Evolutionary conservation across 306 rosid genomes (phyloP).

Genomic region (Casuarina equisetifolia): DNA sequence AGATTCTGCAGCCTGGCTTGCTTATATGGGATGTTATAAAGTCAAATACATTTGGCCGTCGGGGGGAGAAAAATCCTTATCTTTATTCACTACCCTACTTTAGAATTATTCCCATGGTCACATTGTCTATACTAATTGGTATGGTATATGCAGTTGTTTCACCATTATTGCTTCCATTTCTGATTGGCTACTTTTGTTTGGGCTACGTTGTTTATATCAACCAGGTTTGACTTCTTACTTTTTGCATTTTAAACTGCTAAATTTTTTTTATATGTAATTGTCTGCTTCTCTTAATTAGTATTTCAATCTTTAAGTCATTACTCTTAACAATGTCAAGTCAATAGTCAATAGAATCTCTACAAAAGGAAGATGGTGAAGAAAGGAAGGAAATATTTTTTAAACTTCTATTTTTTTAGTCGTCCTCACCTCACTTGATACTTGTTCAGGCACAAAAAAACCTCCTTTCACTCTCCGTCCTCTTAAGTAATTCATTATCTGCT

Average conservation of each 20-base stretch:
- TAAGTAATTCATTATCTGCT: not conserved
- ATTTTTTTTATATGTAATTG: not conserved
- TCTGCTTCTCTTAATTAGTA: not conserved
- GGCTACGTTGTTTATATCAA: conserved; percentile 79
- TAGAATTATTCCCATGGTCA: conserved; percentile 69
- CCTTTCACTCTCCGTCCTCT: not conserved
- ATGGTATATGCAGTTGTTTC: conserved; percentile 82
- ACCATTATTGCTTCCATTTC: conserved; percentile 81
- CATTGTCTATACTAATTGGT: conserved; percentile 76
- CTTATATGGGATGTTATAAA: conserved; percentile 60
- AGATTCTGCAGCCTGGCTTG: conserved; percentile 83
- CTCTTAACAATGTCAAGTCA: not conserved
- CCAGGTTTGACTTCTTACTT: conserved; percentile 34
- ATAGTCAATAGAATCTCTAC: not conserved
- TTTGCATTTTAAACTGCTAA: conserved; percentile 32
- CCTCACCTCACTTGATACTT: not conserved
- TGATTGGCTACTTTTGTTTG: conserved; percentile 78
- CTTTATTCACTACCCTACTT: conserved; percentile 75
- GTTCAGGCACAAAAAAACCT: not conserved
- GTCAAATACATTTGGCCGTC: conserved; percentile 39
- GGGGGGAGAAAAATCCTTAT: conserved; percentile 52
- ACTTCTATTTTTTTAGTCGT: not conserved
- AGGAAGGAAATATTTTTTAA: not conserved
- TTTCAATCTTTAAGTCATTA: not conserved
- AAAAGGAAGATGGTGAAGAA: not conserved